Base-by-base conservation (phyloP, 2,329 filamentous ascomycete species). In the Periconia sp. region DNA sequence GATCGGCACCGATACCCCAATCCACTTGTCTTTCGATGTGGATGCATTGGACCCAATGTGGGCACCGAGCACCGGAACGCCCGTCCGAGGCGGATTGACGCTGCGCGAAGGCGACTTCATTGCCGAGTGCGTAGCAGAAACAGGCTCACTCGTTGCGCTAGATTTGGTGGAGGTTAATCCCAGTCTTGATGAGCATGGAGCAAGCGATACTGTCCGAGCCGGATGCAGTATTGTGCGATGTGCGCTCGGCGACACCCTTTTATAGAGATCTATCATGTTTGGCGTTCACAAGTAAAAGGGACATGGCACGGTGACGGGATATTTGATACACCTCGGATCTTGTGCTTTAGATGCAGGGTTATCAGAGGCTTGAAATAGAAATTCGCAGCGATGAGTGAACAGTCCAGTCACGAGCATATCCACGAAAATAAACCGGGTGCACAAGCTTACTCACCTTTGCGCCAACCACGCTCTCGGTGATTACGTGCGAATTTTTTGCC, bases 71-170 rank as follows among this genome's bases (percentile, higher is more conserved):
- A 99, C 94, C 0, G 94, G 94, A 13, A 97, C 94, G 3, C 91
- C 94, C 0, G 94, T 99, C 22, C 83, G 94, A 62, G 94, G 94
- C 29, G 94, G 94, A 0, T 74, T 99, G 68, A 99, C 94, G 3
- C 79, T 99, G 60, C 84, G 94, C 42, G 94, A 99, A 76, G 94
- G 94, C 28, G 94, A 97, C 71, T 99, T 89, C 74, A 97, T 99
- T 71, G 95, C 91, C 61, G 94, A 84, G 65, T 78, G 76, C 36
- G 75, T 85, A 13, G 79, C 80, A 17, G 71, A 74, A 57, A 78
- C 80, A 3, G 82, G 82, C 12, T 76, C 78, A 44, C 70, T 80
- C 15, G 73, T 84, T 23, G 80, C 80, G 8, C 65, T 86, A 21
- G 76, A 83, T 56, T 75, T 85, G 16, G 79, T 82, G 2, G 76